phyloP scores from a whole-genome alignment of 768 basidiomycete genomes.

The Chalciporus sphaerocephalus region DNA sequence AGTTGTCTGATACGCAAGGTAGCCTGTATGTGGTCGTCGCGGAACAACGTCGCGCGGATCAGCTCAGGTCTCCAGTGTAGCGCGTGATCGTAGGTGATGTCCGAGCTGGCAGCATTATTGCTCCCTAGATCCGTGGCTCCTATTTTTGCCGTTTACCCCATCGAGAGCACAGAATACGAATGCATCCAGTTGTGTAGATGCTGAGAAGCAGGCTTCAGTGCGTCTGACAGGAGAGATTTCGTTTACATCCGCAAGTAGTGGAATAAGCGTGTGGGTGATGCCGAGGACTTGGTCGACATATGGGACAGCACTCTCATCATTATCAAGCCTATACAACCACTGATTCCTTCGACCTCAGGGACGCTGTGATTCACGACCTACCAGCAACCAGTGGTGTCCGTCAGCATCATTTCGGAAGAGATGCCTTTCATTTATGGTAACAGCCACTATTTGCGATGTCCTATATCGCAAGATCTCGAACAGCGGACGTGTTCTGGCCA shows the following conservation, averaged over 20 bases:
- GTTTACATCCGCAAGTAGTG: slow-evolving; percentile 22
- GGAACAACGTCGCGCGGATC: slow-evolving; percentile 23
- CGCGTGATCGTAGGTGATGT: slow-evolving; percentile 22
- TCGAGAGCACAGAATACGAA: slow-evolving; percentile 31
- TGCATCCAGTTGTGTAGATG: slow-evolving; percentile 15
- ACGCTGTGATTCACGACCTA: slow-evolving; percentile 23
- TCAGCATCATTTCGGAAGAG: slow-evolving; percentile 33
- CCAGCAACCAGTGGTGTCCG: slow-evolving; percentile 38
- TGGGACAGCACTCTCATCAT: slow-evolving; percentile 32
- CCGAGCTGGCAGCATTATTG: slow-evolving; percentile 11
- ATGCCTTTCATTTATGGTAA: slow-evolving; percentile 30
- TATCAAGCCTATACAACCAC: slow-evolving; percentile 24
- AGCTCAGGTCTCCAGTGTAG: slow-evolving; percentile 25
- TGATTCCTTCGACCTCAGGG: slow-evolving; percentile 14
- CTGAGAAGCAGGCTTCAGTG: background rate
- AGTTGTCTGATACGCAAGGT: slow-evolving; percentile 34
- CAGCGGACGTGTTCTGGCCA: slow-evolving; percentile 34
- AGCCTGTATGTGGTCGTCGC: slow-evolving; percentile 30
- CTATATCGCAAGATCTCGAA: slow-evolving; percentile 43
- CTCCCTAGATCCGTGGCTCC: slow-evolving; percentile 6
- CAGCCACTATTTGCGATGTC: slow-evolving; percentile 35
- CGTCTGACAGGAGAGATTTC: background rate
- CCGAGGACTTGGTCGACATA: slow-evolving; percentile 46
- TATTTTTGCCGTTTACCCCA: slow-evolving; percentile 25
- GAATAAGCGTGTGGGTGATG: slow-evolving; percentile 29